A percentile compares a stretch with the other conserved stretches of the same genome.
Evolutionary conservation across 192 early-diverging fungal genomes (phyloP).

Genomic region (Podila horticola): DNA sequence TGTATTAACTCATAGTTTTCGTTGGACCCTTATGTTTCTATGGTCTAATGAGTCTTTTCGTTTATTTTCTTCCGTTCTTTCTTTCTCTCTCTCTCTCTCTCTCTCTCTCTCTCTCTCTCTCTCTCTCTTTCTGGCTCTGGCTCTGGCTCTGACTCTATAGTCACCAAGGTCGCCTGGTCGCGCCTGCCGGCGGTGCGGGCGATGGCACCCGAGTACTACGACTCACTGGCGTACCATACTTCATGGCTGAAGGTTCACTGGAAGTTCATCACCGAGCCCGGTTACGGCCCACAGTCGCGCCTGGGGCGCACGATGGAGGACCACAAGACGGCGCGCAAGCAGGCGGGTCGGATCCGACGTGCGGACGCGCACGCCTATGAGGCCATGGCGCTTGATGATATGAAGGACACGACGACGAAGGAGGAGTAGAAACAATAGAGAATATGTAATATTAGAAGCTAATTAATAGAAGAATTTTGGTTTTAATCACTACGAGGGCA

Average conservation of each 20-base stretch:
- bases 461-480: background rate
- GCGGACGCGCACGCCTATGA: constrained; percentile 45
- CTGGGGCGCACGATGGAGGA: constrained; percentile 78
- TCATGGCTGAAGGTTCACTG: constrained; percentile 89
- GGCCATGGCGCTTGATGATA: constrained; percentile 37
- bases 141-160: constrained; percentile 4
- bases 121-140: too few relatives aligned
- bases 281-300: constrained; percentile 85
- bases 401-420: constrained; percentile 16
- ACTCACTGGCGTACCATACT: constrained; percentile 82
- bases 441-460: background rate
- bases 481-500: too few relatives aligned
- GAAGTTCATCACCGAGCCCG: constrained; percentile 80
- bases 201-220: constrained; percentile 92
- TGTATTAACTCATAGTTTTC: too few relatives aligned
- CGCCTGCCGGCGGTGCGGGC: constrained; percentile 81
- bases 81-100: background rate
- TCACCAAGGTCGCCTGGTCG: constrained; percentile 82
- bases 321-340: constrained; percentile 77
- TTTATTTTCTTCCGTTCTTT: too few relatives aligned
- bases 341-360: constrained; percentile 58
- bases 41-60: too few relatives aligned
- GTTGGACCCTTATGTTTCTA: too few relatives aligned
- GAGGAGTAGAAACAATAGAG: background rate
- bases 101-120: background rate